These are phyloP conservation scores for Cladosporium sp. DNA, from an alignment of 2,329 filamentous ascomycete species.

Conservation along the genomic window DNA sequence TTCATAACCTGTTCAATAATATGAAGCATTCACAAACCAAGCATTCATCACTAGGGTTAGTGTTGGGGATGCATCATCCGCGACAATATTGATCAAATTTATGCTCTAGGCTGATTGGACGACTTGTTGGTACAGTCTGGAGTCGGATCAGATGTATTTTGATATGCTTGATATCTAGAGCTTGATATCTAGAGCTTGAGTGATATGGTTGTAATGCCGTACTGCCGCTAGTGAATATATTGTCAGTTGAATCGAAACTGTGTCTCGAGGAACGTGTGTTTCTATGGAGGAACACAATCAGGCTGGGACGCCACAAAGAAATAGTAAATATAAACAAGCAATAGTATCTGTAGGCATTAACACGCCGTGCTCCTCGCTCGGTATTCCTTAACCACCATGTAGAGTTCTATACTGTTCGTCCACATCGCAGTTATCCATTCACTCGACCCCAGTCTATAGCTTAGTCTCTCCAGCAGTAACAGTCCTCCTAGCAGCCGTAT, in stretches of 20 bases:
- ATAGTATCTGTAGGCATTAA: not conserved
- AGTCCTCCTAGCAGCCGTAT: constrained; percentile 55
- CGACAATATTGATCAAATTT: not conserved
- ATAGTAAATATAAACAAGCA: not conserved
- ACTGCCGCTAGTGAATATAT: not conserved
- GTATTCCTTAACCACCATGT: not conserved
- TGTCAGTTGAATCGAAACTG: not conserved
- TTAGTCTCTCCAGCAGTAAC: constrained; percentile 25
- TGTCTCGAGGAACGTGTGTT: too few relatives aligned
- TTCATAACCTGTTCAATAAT: too few relatives aligned
- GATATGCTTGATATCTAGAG: not conserved
- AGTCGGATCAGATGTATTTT: not conserved
- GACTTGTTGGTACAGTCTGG: not conserved
- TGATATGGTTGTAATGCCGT: not conserved
- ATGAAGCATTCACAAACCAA: not conserved
- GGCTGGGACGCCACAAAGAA: not conserved
- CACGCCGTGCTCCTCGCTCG: not conserved
- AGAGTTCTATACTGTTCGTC: not conserved
- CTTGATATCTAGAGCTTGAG: not conserved
- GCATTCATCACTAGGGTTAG: not conserved
- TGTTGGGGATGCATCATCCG: not conserved
- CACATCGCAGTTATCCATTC: not conserved
- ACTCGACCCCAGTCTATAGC: constrained; percentile 21
- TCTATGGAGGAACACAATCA: too few relatives aligned
- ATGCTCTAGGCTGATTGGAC: not conserved